Base-by-base conservation (phyloP, 2,329 filamentous ascomycete genomes). In the Fonsecaea monophora region DNA sequence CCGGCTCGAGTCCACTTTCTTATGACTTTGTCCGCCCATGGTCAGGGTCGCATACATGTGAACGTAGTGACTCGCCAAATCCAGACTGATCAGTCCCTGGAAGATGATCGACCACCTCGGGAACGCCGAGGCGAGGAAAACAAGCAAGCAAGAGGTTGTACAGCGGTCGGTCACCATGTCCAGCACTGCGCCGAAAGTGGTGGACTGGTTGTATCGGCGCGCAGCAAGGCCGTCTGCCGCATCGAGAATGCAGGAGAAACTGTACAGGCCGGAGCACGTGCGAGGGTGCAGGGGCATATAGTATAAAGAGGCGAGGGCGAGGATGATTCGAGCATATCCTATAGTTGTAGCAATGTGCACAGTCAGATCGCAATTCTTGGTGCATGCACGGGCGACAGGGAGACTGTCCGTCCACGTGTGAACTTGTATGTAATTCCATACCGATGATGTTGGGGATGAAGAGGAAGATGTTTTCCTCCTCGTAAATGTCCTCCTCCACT, bases 111-210 rank as follows among this genome's bases (percentile, higher is more conserved):
- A 89, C 90, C 92, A 98, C 65, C 94, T 88, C 4, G 95, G 95
- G 82, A 96, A 99, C 21, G 95, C 95, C 13, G 92, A 96, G 48
- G 92, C 92, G 69, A 99, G 82, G 83, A 98, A 99, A 59, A 98
- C 94, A 57, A 99, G 87, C 73, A 99, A 82, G 79, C 95, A 99
- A 2, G 94, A 89, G 2, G 95, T 99, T 35, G 94, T 98, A 84
- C 95, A 98, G 68, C 95, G 90, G 80, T 99, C 95, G 18, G 95
- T 99, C 68, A 99, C 94, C 95, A 99, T 99, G 82, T 99, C 95
- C 70, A 99, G 86, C 38, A 99, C 94, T 37, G 94, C 95, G 70
- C 95, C 95, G 78, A 99, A 99, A 71, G 91, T 91, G 62, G 95
- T 98, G 42, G 92, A 94, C 80, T 99, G 95, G 75, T 96, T 88